Evolutionary conservation across 23 red algal species (phyloP), one percentile per base, ranked within the genome.

Genomic region (Gracilaria gracilis): DNA sequence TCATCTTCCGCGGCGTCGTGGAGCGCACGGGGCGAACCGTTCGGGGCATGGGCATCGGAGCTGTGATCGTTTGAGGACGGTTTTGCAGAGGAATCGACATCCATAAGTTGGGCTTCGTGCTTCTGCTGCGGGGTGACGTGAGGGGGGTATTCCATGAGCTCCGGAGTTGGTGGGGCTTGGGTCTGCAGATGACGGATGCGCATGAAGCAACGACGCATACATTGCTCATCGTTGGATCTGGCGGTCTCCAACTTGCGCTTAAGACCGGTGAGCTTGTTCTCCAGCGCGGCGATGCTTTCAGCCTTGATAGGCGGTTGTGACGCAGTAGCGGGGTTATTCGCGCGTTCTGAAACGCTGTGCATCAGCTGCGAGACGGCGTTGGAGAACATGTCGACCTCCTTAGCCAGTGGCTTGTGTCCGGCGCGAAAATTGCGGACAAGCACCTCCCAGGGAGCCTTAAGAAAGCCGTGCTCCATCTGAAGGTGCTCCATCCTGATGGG

Each of bases 391-490:
- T 94, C 96, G 23, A 93, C 27, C 80, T 95, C 89, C 71, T 91
- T 88, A 44, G 90, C 86, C 54, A 94, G 57, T 2, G 75, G 89
- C 88, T 91, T 91, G 81, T 98, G 93, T 9, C 82, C 59, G 33
- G 67, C 67, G 35, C 96, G 87, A 39, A 98, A 94, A 81, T 59
- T 88, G 77, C 80, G 73, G 9, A 86, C 53, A 9, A 95, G 83
- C 27, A 85, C 78, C 71, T 98, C 96, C 61, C 69, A 87, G 29
- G 96, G 96, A n/a, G 93, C 84, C 44, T 88, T 92, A 15, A 98
- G 91, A n/a, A 98, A 80, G 59, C 85, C 66, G 64, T 94, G 84
- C 89, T 98, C 96, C 80, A 98, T 75, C 78, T 98, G 89, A 24
- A 92, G 64, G 61, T 92, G 27, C 19, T 92, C 89, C 89, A 92